Evolutionary conservation across 768 basidiomycete genomes (phyloP), one percentile per base, ranked within the genome.

Genomic region (Leccinellum luteum): DNA sequence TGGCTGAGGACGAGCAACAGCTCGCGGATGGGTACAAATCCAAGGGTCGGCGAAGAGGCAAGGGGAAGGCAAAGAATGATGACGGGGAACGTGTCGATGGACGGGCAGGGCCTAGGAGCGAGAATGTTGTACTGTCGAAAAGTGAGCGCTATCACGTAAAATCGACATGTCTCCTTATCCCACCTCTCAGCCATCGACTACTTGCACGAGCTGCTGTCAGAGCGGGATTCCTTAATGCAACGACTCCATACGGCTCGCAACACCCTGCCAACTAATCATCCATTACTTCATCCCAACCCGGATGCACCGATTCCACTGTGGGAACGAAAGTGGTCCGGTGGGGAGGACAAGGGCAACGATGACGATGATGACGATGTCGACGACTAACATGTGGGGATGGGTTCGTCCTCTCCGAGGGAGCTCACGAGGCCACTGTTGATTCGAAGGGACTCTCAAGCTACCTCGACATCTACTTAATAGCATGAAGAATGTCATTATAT

Each of bases 301-400:
- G 66, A 73, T 61, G 56, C 65, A 51, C 54, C 59, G 1, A 64
- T 66, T 44, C 83, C 84, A 28, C 75, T 86, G 19, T 94, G 92
- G 92, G 90, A 93, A 67, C 81, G 88, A 43, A 84, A 86, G 59
- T 94, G 92, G 92, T 85, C 84, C 43, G 90, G 92, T 15, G 92
- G 90, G 1, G 78, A 82, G 54, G 79, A 79, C 50, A 78, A 75
- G 54, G 72, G 75, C 4, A 78, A 79, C 52, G 79, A 78, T 13
- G 79, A 74, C 2, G 80, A 78, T 4, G 79, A 74, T 0, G 79
- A 79, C 1, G 81, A 81, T 1, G 81, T 78, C 1, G 81, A 80
- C 4, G 79, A 78, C 9, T 73, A 69, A 49, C 44, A 51, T 43
- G 23, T 51, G 19, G 3, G n/a, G 23, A 44, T 35, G 32, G 47